These are phyloP conservation scores for Podospora didyma DNA, from an alignment of 495 filamentous ascomycete species.

Conservation along the genomic window DNA sequence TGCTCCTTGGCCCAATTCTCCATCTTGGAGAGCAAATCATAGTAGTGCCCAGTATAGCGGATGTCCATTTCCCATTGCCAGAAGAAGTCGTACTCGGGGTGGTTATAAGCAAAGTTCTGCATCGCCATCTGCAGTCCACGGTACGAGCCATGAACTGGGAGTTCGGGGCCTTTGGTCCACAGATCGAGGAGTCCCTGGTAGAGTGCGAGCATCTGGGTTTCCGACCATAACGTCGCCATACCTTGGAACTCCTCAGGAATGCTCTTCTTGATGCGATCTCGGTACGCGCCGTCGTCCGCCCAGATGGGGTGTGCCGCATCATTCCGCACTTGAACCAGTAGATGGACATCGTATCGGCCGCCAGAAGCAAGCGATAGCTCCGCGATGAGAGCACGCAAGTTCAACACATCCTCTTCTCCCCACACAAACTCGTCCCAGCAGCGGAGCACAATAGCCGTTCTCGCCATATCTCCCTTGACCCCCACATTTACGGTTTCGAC, in stretches of 20 bases:
- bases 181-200: conserved; percentile 80
- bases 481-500: not conserved
- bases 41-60: conserved; percentile 94
- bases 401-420: conserved; percentile 63
- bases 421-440: conserved; percentile 70
- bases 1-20: conserved; percentile 73
- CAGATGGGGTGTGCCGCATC: conserved; percentile 61
- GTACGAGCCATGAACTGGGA: conserved; percentile 88
- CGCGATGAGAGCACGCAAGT: conserved; percentile 69
- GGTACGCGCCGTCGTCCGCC: conserved; percentile 56
- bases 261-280: conserved; percentile 55
- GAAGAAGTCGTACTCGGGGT: conserved; percentile 91
- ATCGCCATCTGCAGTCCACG: conserved; percentile 89
- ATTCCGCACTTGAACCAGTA: conserved; percentile 72
- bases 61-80: conserved; percentile 99
- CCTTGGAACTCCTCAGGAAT: conserved; percentile 85
- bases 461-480: conserved; percentile 31
- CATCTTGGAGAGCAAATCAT: conserved; percentile 77
- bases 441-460: conserved; percentile 72
- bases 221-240: conserved; percentile 86
- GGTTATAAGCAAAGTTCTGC: conserved; percentile 84
- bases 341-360: conserved; percentile 75
- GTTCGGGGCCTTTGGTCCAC: conserved; percentile 55
- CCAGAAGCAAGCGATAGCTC: conserved; percentile 74
- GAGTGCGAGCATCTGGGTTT: conserved; percentile 81